Evolutionary conservation across 495 filamentous ascomycete genomes (phyloP), one percentile per base, ranked within the genome.

Genomic region (Alectoria sarmentosa): DNA sequence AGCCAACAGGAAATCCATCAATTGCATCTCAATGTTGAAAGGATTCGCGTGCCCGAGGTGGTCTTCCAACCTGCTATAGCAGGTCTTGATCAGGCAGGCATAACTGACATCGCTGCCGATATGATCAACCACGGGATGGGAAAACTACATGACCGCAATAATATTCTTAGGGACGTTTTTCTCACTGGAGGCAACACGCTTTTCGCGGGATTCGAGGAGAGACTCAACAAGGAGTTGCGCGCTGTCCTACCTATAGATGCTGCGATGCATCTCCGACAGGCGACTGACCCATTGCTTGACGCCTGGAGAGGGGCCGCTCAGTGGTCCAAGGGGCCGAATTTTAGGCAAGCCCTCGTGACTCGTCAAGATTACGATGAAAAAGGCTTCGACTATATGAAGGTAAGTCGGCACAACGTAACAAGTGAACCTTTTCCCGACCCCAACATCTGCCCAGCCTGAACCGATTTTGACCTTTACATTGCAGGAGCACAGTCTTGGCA

Each of bases 21-120:
- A 73, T 74, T 98, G 42, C 94, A 98, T 73, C 83, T 98, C 46
- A 98, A 98, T 72, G 89, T 98, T 54, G 94, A 98, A 78, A 86
- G 95, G 37, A 96, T 98, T 72, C 89, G 94, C 32, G 92, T 96
- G 1, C 95, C 94, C 4, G 94, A 98, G 76, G 88, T 98, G 19
- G 83, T 96, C 17, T 98, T 97, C 77, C 90, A 96, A 73, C 94
- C 94, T 1, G 82, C 82, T n/a, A 96, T 98, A 70, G 94, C 95
- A 3, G 94, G 94, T 5, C 79, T 98, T 42, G 94, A 98, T 71
- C 94, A 98, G 74, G 92, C 93, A 0, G 94, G 94, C 28, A 80
- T 98, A 26, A 80, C 95, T 28, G 93, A 98, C 75, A 91, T 96
- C 58, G 89, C 89, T 0, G 87, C 88, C 8, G 89, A 91, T 66